Base-by-base conservation (phyloP, 225 moss, liverwort and hornwort species). In the Polytrichum formosum region DNA sequence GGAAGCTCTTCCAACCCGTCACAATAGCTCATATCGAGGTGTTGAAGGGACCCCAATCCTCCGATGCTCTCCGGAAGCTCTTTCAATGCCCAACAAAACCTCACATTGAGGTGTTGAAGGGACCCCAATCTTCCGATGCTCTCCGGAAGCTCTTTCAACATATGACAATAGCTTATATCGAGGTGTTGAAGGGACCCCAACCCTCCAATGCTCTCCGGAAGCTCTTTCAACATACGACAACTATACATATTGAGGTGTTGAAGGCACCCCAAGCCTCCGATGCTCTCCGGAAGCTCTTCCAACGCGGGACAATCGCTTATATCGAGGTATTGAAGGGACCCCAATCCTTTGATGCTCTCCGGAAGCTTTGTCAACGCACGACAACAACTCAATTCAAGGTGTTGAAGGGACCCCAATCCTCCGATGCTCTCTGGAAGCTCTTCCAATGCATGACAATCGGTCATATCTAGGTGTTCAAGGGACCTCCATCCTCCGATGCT, bases 241-340 rank as follows among this genome's bases (percentile, higher is more conserved):
- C 0, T 0, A 4, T 6, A 0, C 0, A 56, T 0, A 56, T 20
- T 0, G 1, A 56, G 6, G 0, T 56, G 27, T 53, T 7, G 17
- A 29, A 56, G 69, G 20, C 1, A 28, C 16, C 29, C 29, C 19
- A 69, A 56, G 31, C 18, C 22, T 55, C 16, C 25, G 2, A 68
- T 55, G 68, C 68, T 56, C 56, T 68, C 20, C 4, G 55, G 55
- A 56, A 68, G 68, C 56, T 68, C 1, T 56, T 56, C 19, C 56
- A 68, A 68, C 1, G 20, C 28, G n/a, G n/a, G n/a, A n/a, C n/a
- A n/a, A n/a, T n/a, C n/a, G n/a, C n/a, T n/a, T n/a, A 56, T 0
- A 56, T 20, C 0, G 1, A 56, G 6, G 0, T 56, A 19, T 53
- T 7, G 17, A 29, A 56, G 69, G 20, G 5, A 28, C 16, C 29